These are phyloP conservation scores for Pichia thaimueangensis DNA, from an alignment of 805 yeast species.

Conservation along the genomic window DNA sequence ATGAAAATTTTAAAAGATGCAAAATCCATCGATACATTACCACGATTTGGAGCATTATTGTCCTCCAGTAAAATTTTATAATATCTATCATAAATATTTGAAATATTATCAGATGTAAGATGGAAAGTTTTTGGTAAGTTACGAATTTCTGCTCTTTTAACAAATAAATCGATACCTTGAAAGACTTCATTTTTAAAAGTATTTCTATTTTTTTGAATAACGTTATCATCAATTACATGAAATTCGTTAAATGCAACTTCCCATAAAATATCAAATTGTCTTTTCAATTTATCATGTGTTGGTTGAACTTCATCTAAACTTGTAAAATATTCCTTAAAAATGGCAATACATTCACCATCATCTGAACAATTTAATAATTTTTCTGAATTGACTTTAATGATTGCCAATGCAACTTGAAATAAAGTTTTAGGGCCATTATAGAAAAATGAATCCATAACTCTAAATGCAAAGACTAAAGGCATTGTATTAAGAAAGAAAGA, in stretches of 20 bases:
- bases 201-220: conserved; percentile 61
- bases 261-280: conserved; percentile 83
- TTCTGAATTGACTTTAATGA: conserved; percentile 85
- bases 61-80: conserved; percentile 66
- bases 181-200: conserved; percentile 71
- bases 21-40: conserved; percentile 61
- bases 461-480: conserved; percentile 90
- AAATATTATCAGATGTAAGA: conserved; percentile 49
- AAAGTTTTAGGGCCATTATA: conserved; percentile 83
- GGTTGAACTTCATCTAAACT: conserved; percentile 67
- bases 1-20: conserved; percentile 67
- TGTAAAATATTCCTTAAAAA: conserved; percentile 75
- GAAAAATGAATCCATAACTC: conserved; percentile 86
- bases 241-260: conserved; percentile 93
- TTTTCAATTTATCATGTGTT: conserved; percentile 56
- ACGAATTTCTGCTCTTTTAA: conserved; percentile 85
- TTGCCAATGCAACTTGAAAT: conserved; percentile 90
- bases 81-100: conserved; percentile 77
- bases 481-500: conserved; percentile 84
- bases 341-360: conserved; percentile 85
- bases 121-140: conserved; percentile 72
- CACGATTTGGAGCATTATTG: conserved; percentile 58
- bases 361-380: conserved; percentile 72
- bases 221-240: conserved; percentile 66
- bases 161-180: conserved; percentile 82